phyloP scores from a whole-genome alignment of 148 eudicot species.

The Vaccinium vitisidaea region DNA sequence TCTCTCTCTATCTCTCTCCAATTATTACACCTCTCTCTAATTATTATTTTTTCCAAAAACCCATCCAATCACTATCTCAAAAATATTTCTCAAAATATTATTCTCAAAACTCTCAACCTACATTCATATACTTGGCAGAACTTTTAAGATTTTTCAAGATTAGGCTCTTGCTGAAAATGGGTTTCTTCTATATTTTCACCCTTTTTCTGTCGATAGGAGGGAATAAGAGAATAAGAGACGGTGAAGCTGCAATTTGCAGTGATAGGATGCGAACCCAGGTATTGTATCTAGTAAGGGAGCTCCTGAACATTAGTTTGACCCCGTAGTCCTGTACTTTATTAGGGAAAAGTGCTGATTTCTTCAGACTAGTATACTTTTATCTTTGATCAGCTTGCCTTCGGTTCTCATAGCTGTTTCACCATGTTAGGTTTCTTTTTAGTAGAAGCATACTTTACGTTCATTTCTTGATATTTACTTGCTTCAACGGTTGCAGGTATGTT shows the following conservation, averaged over 20 bases:
- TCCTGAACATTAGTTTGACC: neutral
- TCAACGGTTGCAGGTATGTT: slow-evolving; percentile 60
- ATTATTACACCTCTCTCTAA: too few species aligned
- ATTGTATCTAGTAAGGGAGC: neutral
- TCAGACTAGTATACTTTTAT: neutral
- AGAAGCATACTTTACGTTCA: neutral
- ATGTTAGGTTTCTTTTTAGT: neutral
- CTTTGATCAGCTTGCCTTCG: neutral
- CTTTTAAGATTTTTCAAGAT: neutral
- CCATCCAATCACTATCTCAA: too few species aligned
- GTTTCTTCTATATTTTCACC: neutral
- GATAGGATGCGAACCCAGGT: too few species aligned
- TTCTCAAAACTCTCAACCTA: too few species aligned
- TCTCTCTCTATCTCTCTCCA: too few species aligned
- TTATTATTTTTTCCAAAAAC: too few species aligned
- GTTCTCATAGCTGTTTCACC: neutral
- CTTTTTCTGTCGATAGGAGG: neutral
- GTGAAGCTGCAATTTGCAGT: too few species aligned
- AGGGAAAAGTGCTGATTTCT: neutral
- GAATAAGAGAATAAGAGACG: neutral
- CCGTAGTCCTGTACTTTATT: neutral
- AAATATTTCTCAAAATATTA: too few species aligned
- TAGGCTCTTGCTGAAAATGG: neutral
- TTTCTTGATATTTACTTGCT: neutral
- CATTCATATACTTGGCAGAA: neutral